Base-by-base conservation (phyloP, 129 eudicot species). In the Tagetes erecta region DNA sequence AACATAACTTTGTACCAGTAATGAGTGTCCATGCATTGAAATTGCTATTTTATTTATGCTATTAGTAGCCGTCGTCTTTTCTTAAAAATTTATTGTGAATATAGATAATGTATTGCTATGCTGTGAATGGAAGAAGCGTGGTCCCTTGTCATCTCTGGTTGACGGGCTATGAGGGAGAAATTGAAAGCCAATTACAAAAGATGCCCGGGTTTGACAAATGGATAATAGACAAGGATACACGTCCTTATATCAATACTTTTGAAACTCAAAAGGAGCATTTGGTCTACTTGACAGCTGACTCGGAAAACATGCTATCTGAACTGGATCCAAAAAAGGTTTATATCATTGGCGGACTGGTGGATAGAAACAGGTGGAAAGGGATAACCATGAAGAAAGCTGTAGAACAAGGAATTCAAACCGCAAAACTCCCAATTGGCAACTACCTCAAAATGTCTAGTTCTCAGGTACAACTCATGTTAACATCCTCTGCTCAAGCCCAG, bases 321-420 rank as follows among this genome's bases (percentile, higher is more conserved):
- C 87, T 94, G 42, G 97, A 94, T 73, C 78, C 79, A 47, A 83
- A 82, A 36, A 86, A 86, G 69, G 85, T 88, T 13, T 94, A 94
- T 77, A 88, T 94, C 47, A 77, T 94, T 75, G 99, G 99, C 57
- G 99, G 97, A 30, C 78, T 95, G 71, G 99, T 95, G 55, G 97
- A 95, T 82, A 81, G 97, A 68, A 95, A 95, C 56, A 87, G 99
- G 47, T 95, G 96, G 91, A 95, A 95, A 84, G 99, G 99, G 70
- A 76, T 91, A 78, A 91, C 99, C 68, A 80, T 88, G 96, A 95
- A 95, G 56, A 95, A 95, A 82, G 99, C 96, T 30, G 60, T 50
- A 53, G 99, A 95, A 49, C 96, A 95, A 83, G 92, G 92, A 63
- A 95, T 95, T 65, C 87, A 87, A 84, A 86, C 99, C 6, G 97